phyloP scores from a whole-genome alignment of 495 filamentous ascomycete genomes.

The Aspergillus haitiensis region DNA sequence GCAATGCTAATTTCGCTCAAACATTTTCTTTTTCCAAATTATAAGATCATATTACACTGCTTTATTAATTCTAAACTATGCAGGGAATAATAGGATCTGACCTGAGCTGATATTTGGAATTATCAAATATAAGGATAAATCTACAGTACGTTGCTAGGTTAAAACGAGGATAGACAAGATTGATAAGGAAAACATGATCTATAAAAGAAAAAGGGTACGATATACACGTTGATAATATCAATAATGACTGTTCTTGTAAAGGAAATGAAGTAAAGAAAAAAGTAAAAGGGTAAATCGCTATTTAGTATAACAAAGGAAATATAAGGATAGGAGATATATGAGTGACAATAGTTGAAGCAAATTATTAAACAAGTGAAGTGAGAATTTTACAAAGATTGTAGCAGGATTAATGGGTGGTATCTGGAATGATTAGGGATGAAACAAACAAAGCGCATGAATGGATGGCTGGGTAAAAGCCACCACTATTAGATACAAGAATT shows the following conservation, averaged over 20 bases:
- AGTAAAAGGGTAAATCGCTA: constrained; percentile 1
- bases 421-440: constrained; percentile 13
- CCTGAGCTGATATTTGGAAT: no score
- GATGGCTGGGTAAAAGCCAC: constrained; percentile 4
- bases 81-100: no score
- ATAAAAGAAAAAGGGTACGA: background rate
- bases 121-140: no score
- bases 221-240: background rate
- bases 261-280: background rate
- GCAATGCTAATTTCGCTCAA: no score
- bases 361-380: constrained; percentile 9
- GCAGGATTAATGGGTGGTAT: constrained; percentile 22
- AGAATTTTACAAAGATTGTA: constrained; percentile 19
- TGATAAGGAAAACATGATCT: no score
- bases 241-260: background rate
- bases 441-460: constrained; percentile 3
- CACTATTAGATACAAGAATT: constrained; percentile 18
- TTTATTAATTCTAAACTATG: no score
- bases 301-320: constrained; percentile 1
- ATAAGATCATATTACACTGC: no score
- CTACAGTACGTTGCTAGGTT: no score
- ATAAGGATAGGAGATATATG: background rate
- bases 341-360: constrained; percentile 2
- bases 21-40: no score
- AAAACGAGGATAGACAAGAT: no score